Evolutionary conservation across 345 rosid genomes (phyloP).

Genomic region (Abelmoschus esculentus): DNA sequence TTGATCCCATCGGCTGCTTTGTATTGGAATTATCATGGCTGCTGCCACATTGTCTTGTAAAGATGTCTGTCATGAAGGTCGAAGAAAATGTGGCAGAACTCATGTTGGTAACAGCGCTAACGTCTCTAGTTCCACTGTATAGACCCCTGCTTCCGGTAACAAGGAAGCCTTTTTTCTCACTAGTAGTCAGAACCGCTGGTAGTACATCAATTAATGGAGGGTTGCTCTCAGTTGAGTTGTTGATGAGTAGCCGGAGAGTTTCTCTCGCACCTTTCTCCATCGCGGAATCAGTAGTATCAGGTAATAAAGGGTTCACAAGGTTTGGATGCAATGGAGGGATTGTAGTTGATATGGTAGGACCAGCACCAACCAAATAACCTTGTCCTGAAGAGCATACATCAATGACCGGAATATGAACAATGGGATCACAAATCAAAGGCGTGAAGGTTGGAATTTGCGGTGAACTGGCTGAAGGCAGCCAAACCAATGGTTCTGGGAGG

Average conservation of each 20-base stretch:
- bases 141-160: conserved; percentile 60
- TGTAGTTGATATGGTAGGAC: conserved; percentile 51
- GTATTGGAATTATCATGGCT: conserved; percentile 7
- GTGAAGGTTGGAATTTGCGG: conserved; percentile 71
- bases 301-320: conserved; percentile 47
- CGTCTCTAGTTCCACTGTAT: conserved; percentile 45
- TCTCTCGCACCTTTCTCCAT: conserved; percentile 91
- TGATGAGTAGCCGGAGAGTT: conserved; percentile 71
- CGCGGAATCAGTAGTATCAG: conserved; percentile 49
- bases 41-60: not conserved
- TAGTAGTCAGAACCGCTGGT: conserved; percentile 32
- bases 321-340: conserved; percentile 55
- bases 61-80: conserved; percentile 8
- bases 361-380: conserved; percentile 84
- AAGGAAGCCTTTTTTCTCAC: conserved; percentile 31
- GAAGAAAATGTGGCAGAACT: conserved; percentile 39
- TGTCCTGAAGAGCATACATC: conserved; percentile 95
- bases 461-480: conserved; percentile 44
- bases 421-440: conserved; percentile 86
- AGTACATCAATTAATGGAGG: conserved; percentile 43
- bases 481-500: conserved; percentile 52
- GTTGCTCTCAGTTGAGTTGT: conserved; percentile 47
- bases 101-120: conserved; percentile 33
- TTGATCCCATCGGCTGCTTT: conserved; percentile 3
- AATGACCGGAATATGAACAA: conserved; percentile 82